phyloP scores from a whole-genome alignment of 345 rosid genomes.

The Brassica rapa region DNA sequence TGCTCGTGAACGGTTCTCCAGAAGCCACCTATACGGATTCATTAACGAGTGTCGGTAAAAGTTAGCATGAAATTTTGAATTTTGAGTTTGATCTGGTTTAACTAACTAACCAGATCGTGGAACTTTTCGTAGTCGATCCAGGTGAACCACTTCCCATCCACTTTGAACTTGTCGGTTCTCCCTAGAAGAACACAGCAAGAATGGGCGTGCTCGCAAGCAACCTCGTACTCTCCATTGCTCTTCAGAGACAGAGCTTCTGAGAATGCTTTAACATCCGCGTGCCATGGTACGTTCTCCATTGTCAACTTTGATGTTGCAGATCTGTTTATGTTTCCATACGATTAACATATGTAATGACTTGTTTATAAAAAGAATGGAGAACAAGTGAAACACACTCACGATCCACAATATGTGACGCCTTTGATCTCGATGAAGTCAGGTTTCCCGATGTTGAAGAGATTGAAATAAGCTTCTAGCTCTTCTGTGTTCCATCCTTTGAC shows the following conservation, averaged over 20 bases:
- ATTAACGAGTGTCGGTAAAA: neutral
- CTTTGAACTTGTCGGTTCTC: slow-evolving; percentile 81
- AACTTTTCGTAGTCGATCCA: slow-evolving; percentile 98
- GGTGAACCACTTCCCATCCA: slow-evolving; percentile 82
- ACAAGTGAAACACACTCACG: slow-evolving; percentile 51
- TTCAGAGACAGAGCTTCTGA: slow-evolving; percentile 80
- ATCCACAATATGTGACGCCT: slow-evolving; percentile 95
- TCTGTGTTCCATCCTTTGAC: slow-evolving; percentile 98
- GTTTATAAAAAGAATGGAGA: neutral
- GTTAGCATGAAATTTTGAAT: neutral
- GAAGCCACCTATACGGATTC: slow-evolving; percentile 63
- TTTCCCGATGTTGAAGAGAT: slow-evolving; percentile 80
- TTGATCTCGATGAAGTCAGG: slow-evolving; percentile 98
- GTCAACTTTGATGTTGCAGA: slow-evolving; percentile 94
- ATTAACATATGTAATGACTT: slow-evolving; percentile 20
- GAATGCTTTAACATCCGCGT: slow-evolving; percentile 82
- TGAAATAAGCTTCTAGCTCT: slow-evolving; percentile 81
- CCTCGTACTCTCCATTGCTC: slow-evolving; percentile 83
- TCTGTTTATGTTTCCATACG: slow-evolving; percentile 41
- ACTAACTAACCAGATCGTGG: slow-evolving; percentile 73
- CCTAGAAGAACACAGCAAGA: slow-evolving; percentile 96
- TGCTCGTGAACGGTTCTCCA: slow-evolving; percentile 72
- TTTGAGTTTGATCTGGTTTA: neutral
- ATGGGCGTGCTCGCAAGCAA: slow-evolving; percentile 95
- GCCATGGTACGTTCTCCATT: slow-evolving; percentile 99